Base-by-base conservation (phyloP, 345 rosid genomes). In the Aquilaria sinensis region DNA sequence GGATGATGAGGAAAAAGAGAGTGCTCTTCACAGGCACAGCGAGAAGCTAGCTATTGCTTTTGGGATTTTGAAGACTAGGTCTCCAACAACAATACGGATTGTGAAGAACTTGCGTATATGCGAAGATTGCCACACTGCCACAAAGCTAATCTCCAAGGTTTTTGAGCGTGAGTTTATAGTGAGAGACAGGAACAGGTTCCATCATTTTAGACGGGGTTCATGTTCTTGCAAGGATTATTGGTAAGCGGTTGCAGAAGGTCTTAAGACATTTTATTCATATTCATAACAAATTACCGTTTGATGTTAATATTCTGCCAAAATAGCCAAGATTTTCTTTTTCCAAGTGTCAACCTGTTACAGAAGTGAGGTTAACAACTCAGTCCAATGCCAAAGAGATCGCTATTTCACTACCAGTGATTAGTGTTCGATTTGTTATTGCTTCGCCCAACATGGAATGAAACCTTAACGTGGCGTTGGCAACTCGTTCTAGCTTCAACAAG, bases 161-260 rank as follows among this genome's bases (percentile, higher is more conserved):
- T 84, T 71, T 58, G 50, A 64, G 34, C 75, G 88, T 50, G 91
- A 86, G 75, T 71, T 89, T 51, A 84, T 86, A 53, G 93, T 86
- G 0, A 81, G 93, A 66, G 93, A 89, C 41, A 49, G 89, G 53
- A 89, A 86, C 61, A 68, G 94, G 57, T 89, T 86, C 73, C 96
- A 89, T 67, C 89, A 83, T 83, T 86, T 89, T 70, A 74, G 67
- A 73, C 70, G 74, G 47, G 96, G 96, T 53, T 52, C 59, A 30
- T 89, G 96, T 71, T 89, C 96, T 37, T 89, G 96, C 60, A 69
- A 11, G 66, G 96, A 84, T 73, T 89, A 78, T 62, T 89, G 96
- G 96, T 86, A 57, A 77, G 9, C 30, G 14, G 12, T 37, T 37
- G 43, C 43, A 37, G 7, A 23, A 23, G 23, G 23, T 23, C 23